Percentiles rank a stretch among this genome's conserved stretches.
phyloP scores from a whole-genome alignment of 768 basidiomycete genomes.

The Pleurotus djamor region DNA sequence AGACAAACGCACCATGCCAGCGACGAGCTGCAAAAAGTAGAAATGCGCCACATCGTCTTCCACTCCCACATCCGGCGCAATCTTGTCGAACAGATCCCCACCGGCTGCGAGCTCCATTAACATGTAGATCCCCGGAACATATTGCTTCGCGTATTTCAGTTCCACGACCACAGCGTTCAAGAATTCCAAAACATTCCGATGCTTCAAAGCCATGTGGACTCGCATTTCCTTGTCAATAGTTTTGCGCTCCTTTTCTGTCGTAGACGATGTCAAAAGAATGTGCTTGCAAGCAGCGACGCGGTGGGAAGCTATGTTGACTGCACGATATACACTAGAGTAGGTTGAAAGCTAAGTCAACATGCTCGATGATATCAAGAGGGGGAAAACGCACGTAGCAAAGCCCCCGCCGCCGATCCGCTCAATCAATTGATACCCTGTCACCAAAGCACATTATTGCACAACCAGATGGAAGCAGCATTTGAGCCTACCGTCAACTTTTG shows the following conservation, averaged over 20 bases:
- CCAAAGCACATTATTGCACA: background rate
- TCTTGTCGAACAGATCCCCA: slow-evolving; percentile 98
- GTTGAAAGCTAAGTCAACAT: background rate
- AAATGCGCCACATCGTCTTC: slow-evolving; percentile 85
- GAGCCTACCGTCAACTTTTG: slow-evolving; percentile 37
- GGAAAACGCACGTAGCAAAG: slow-evolving; percentile 69
- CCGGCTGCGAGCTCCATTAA: slow-evolving; percentile 89
- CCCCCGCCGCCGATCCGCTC: slow-evolving; percentile 85
- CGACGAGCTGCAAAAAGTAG: slow-evolving; percentile 84
- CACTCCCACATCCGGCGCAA: slow-evolving; percentile 90
- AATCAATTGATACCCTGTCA: slow-evolving; percentile 64
- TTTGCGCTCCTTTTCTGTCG: slow-evolving; percentile 71
- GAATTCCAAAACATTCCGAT: slow-evolving; percentile 81
- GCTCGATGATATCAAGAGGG: background rate
- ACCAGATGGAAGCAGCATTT: background rate
- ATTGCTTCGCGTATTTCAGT: slow-evolving; percentile 48
- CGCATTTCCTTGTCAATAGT: slow-evolving; percentile 90
- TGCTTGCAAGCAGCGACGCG: slow-evolving; percentile 88
- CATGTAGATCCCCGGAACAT: slow-evolving; percentile 87
- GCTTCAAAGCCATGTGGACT: slow-evolving; percentile 79
- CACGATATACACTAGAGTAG: slow-evolving; percentile 71
- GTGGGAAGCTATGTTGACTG: slow-evolving; percentile 64
- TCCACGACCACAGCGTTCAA: slow-evolving; percentile 78
- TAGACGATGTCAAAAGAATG: slow-evolving; percentile 59
- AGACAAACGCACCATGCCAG: slow-evolving; percentile 66